These are phyloP conservation scores for Nicotiana obtusifolia DNA, from an alignment of 257 asterid species.

Conservation along the genomic window DNA sequence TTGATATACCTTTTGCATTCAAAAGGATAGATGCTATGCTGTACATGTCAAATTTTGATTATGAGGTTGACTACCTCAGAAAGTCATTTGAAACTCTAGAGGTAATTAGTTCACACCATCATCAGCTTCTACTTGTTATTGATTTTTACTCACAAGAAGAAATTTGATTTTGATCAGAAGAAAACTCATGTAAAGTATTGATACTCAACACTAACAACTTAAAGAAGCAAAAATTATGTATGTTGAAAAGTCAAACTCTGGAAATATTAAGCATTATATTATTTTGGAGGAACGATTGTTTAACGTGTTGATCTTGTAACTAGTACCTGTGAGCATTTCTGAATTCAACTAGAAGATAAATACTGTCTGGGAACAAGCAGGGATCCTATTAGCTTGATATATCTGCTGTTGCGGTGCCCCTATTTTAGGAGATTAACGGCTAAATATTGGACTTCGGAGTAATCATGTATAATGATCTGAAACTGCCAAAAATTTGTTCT, in stretches of 20 bases:
- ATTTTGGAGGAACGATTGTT: background rate
- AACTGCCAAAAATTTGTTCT: too few relatives aligned
- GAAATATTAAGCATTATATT: background rate
- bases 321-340: background rate
- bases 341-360: background rate
- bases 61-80: slow-evolving; percentile 20
- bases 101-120: slow-evolving; percentile 3
- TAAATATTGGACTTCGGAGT: background rate
- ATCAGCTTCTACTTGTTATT: background rate
- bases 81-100: slow-evolving; percentile 24
- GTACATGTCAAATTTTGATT: slow-evolving; percentile 21
- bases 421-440: background rate
- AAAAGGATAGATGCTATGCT: slow-evolving; percentile 23
- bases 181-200: background rate
- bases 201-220: background rate
- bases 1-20: slow-evolving; percentile 28
- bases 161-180: background rate
- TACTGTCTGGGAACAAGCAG: background rate
- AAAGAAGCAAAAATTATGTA: background rate
- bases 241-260: background rate
- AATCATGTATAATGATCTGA: background rate
- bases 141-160: background rate
- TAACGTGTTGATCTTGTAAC: background rate
- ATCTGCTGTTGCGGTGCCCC: background rate
- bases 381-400: background rate